Conservation (phyloP, 1,284 basidiomycete genomes). For the Pholiota adiposa region DNA sequence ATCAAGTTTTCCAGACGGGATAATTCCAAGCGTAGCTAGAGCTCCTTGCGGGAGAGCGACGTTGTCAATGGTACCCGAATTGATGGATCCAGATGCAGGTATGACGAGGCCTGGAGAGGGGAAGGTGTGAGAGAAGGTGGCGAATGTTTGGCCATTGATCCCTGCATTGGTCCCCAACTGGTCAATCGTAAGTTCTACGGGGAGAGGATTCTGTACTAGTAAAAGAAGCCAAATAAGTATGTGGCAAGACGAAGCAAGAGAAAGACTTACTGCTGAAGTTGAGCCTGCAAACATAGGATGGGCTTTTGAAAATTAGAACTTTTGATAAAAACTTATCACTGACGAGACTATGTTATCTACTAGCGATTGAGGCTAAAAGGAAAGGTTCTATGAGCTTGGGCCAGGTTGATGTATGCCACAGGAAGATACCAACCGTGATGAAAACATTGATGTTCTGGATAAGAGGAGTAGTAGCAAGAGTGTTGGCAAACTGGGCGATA, state of each 20-base stretch:
- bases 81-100: slow-evolving; percentile 36
- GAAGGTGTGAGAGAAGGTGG: slow-evolving; percentile 47
- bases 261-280: slow-evolving; percentile 34
- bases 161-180: slow-evolving; percentile 41
- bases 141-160: slow-evolving; percentile 43
- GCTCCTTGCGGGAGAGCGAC: slow-evolving; percentile 41
- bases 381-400: neutral
- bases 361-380: neutral
- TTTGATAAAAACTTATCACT: neutral
- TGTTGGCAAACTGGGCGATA: neutral
- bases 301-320: neutral
- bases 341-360: neutral
- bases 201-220: slow-evolving; percentile 46
- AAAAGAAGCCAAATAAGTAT: neutral
- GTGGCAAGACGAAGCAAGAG: neutral
- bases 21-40: slow-evolving; percentile 36
- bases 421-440: neutral
- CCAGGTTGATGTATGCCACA: neutral
- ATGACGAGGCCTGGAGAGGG: slow-evolving; percentile 36
- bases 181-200: slow-evolving; percentile 47
- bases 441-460: slow-evolving; percentile 16
- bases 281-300: slow-evolving; percentile 12
- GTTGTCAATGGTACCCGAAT: slow-evolving; percentile 41
- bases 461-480: neutral
- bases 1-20: slow-evolving; percentile 41